Base-by-base conservation (phyloP, 192 early-diverging fungal species). In the Umbelopsis isabellina region DNA sequence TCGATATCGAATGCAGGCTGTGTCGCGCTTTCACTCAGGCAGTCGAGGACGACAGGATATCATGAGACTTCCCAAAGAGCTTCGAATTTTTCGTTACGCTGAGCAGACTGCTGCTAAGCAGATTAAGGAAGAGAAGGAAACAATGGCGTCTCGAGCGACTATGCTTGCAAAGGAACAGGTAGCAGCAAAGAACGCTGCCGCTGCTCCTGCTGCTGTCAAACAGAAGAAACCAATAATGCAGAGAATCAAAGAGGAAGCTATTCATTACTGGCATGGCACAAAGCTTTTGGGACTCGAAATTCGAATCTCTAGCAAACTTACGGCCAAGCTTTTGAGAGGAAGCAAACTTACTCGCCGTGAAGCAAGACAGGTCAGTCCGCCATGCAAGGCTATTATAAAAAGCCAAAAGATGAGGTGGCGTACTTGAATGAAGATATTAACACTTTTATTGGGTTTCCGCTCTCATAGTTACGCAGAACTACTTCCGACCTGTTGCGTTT, bases 261-360 rank as follows among this genome's bases (percentile, higher is more conserved):
- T 88, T 53, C 97, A 97, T 80, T 93, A 94, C 82, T 97, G 94
- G 94, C 87, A 97, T 66, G 95, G 95, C 3, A 92, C 91, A 11
- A 95, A 95, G 80, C 85, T 98, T 15, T 79, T 98, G 51, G 93
- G 92, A 1, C 85, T 93, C 37, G 97, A 98, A 78, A 88, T 93
- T 66, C 87, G 85, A 70, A 91, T 98, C 64, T 97, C 95, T 50
- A 87, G 87, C 16, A 83, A 89, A 64, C 84, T 97, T 18, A 83
- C 93, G 27, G 73, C 77, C 50, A 93, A 93, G 72, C 70, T 97
- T 11, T 78, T 88, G 47, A 83, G 89, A 68, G 97, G 97, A 46
- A 80, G 86, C 16, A 83, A 85, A 61, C 87, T 97, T 50, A 92
- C 90, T 11, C 83, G 97, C 45, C 86, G 97, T 52, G 97, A 98